Base-by-base conservation (phyloP, 1,139 yeast genomes). In the Candida anutae region DNA sequence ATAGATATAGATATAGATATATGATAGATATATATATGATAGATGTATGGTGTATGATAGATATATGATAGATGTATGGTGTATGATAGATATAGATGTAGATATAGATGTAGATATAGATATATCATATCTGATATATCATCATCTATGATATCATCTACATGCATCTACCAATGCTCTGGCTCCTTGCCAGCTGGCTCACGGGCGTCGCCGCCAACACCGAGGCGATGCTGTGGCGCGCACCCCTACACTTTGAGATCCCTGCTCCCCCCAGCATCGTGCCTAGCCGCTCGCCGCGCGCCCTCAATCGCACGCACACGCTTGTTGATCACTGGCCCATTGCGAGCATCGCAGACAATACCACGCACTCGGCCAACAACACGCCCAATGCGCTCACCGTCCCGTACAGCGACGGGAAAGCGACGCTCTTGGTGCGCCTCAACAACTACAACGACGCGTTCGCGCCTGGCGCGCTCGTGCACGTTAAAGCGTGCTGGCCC, bases 401-500 rank as follows among this genome's bases (percentile, higher is more conserved):
- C 3, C 15, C 40, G 9, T 35, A 34, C 2, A 42, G 48, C 38
- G 35, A 55, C 34, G 39, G 46, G 15, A 24, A 5, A 15, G 30
- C 44, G 17, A 45, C 45, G 1, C 30, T 63, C 3, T 39, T 58
- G 5, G 57, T 64, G 9, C 43, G 47, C 23, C 23, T 65, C 14
- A 62, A 62, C 37, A 62, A 62, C 36, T 58, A 60, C 36, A 35
- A 41, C 13, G 47, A 57, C 32, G 41, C 54, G 2, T 60, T 43
- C 30, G 32, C 33, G 9, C 43, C 63, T 10, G 48, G 55, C 27
- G 68, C 61, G 37, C 29, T 55, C 18, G 32, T 64, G 19, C 51
- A 48, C 31, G 45, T 61, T 17, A 65, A 65, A 34, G 33, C 63
- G 11, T 64, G 70, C 37, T 65, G 71, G 71, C 69, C 70, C 0